These are phyloP conservation scores for Heracleum sosnowskyi DNA, from an alignment of 129 eudicot genomes.

Conservation along the genomic window DNA sequence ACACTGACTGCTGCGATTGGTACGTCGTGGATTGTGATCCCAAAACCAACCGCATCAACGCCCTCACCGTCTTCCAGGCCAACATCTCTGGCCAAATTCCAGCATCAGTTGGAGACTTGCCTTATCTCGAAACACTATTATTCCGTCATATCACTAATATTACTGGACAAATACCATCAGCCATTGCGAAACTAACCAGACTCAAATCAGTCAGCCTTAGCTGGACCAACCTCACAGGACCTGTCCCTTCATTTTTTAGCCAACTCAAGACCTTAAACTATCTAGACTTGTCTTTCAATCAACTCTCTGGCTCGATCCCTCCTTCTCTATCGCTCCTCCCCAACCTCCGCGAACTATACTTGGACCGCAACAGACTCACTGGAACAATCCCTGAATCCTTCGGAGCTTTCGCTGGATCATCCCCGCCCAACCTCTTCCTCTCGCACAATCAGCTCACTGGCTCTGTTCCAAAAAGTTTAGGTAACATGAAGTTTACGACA, in stretches of 20 bases:
- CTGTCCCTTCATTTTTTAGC: slow-evolving; percentile 29
- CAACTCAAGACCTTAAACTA: slow-evolving; percentile 28
- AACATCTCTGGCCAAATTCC: slow-evolving; percentile 51
- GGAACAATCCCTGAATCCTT: slow-evolving; percentile 57
- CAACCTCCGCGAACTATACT: slow-evolving; percentile 17
- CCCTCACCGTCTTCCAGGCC: slow-evolving; percentile 32
- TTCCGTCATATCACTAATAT: slow-evolving; percentile 39
- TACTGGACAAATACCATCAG: slow-evolving; percentile 42
- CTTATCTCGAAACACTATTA: slow-evolving; percentile 26
- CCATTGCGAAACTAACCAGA: slow-evolving; percentile 42
- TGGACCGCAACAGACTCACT: slow-evolving; percentile 53
- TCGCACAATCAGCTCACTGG: slow-evolving; percentile 58
- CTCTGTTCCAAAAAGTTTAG: slow-evolving; percentile 41
- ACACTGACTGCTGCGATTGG: slow-evolving; percentile 30
- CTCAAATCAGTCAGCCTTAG: slow-evolving; percentile 31
- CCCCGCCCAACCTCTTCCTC: slow-evolving; percentile 23
- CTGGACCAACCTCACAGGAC: slow-evolving; percentile 39
- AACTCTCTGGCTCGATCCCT: slow-evolving; percentile 54
- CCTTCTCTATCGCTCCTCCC: slow-evolving; percentile 29
- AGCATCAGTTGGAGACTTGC: slow-evolving; percentile 39
- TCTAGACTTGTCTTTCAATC: slow-evolving; percentile 36
- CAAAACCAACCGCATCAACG: slow-evolving; percentile 13
- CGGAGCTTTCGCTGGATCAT: slow-evolving; percentile 23
- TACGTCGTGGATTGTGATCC: slow-evolving; percentile 10
- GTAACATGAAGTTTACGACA: slow-evolving; percentile 26